Evolutionary conservation across 164 flowering plant species (phyloP).

Genomic region (Umbilicus rupestris): DNA sequence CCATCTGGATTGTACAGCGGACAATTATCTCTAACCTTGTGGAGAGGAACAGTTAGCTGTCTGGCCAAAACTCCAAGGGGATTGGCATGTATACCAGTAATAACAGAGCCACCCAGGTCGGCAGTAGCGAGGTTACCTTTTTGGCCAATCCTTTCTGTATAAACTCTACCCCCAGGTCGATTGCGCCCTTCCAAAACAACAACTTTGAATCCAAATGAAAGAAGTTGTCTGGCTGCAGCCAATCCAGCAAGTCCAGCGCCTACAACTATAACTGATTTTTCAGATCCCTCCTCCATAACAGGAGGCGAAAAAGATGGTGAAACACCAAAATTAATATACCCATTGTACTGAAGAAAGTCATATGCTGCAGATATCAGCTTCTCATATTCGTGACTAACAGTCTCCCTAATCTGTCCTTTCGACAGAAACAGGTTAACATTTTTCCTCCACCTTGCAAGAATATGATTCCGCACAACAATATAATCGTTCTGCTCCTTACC

Average conservation of each 20-base stretch:
- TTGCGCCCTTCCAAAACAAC: slow-evolving; percentile 77
- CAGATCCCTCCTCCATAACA: slow-evolving; percentile 37
- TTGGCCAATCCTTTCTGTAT: slow-evolving; percentile 65
- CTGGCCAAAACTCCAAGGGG: slow-evolving; percentile 92
- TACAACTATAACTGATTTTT: slow-evolving; percentile 66
- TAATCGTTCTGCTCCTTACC: slow-evolving; percentile 89
- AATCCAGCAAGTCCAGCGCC: slow-evolving; percentile 93
- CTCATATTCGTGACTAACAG: slow-evolving; percentile 65
- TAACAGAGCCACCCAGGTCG: slow-evolving; percentile 94
- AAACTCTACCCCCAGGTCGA: slow-evolving; percentile 89
- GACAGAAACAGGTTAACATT: slow-evolving; percentile 68
- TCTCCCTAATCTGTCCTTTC: slow-evolving; percentile 59
- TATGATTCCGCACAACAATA: slow-evolving; percentile 91
- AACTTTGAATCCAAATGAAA: slow-evolving; percentile 85
- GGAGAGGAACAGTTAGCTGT: slow-evolving; percentile 80
- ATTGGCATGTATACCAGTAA: slow-evolving; percentile 88
- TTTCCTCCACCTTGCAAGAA: slow-evolving; percentile 72
- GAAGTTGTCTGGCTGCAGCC: slow-evolving; percentile 85
- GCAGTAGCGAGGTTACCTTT: slow-evolving; percentile 51
- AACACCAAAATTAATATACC: slow-evolving; percentile 89
- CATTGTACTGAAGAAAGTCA: slow-evolving; percentile 64
- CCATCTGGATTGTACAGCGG: slow-evolving; percentile 84
- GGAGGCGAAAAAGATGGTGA: slow-evolving; percentile 39
- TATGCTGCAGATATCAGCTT: slow-evolving; percentile 61
- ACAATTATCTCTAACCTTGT: slow-evolving; percentile 87